phyloP scores from a whole-genome alignment of 306 rosid species.

The Sphenostylis stenocarpa region DNA sequence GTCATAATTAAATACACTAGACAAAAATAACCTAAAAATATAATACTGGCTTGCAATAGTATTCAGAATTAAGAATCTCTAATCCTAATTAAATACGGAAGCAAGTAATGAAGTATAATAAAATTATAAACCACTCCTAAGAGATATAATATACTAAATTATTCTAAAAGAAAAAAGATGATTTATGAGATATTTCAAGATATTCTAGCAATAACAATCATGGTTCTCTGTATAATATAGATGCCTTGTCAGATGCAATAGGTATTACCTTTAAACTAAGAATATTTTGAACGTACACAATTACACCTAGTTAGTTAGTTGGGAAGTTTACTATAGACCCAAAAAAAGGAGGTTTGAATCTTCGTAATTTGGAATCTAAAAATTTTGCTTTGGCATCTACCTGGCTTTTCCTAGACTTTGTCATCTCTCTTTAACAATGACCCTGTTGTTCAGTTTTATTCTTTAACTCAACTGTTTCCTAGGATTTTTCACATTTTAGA shows the following conservation, averaged over 20 bases:
- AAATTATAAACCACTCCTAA: neutral
- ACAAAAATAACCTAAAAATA: neutral
- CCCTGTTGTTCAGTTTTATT: neutral
- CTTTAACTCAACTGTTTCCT: neutral
- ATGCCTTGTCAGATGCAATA: slow-evolving; percentile 1
- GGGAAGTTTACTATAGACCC: neutral
- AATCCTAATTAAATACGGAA: neutral
- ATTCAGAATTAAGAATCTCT: neutral
- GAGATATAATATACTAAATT: neutral
- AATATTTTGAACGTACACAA: neutral
- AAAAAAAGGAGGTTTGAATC: neutral
- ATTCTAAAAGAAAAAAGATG: neutral
- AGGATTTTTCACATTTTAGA: neutral
- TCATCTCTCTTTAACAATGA: neutral
- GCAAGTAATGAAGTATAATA: neutral
- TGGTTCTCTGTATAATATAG: neutral
- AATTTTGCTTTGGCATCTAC: neutral
- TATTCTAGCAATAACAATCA: slow-evolving; percentile 8
- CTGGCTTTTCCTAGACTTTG: neutral
- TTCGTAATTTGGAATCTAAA: neutral
- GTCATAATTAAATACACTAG: neutral
- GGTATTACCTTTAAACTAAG: neutral
- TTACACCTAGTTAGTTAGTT: neutral
- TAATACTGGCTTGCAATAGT: neutral
- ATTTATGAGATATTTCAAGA: neutral